These are phyloP conservation scores for Candida parachauliodes DNA, from an alignment of 805 yeast genomes.

Conservation along the genomic window DNA sequence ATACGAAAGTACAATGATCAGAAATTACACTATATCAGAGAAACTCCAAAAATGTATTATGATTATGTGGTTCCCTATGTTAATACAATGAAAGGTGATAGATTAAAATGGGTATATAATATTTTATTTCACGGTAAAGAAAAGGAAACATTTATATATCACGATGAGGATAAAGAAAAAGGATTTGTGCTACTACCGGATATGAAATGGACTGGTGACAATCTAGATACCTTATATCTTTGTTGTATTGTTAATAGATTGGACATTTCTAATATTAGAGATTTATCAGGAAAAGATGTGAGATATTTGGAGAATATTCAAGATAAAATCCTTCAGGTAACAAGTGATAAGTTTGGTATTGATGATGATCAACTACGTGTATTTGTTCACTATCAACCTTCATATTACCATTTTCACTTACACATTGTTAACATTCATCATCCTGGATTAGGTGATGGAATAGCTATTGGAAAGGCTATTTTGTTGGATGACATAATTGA, in stretches of 20 bases:
- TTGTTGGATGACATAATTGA: conserved; percentile 80
- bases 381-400: conserved; percentile 92
- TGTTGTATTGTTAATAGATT: conserved; percentile 69
- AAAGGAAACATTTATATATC: conserved; percentile 70
- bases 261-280: conserved; percentile 73
- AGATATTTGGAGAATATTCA: conserved; percentile 52
- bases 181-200: conserved; percentile 86
- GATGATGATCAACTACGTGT: conserved; percentile 59
- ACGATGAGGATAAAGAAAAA: conserved; percentile 48
- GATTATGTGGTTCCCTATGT: conserved; percentile 70
- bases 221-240: conserved; percentile 67
- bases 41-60: conserved; percentile 76
- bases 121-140: conserved; percentile 81
- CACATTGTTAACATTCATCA: conserved; percentile 78
- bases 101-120: conserved; percentile 87
- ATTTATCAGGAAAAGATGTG: conserved; percentile 56
- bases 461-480: conserved; percentile 76
- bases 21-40: conserved; percentile 57
- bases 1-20: conserved; percentile 70
- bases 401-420: conserved; percentile 92
- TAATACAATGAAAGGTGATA: conserved; percentile 66
- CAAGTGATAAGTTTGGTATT: conserved; percentile 40
- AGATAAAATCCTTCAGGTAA: conserved; percentile 42
- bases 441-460: conserved; percentile 64
- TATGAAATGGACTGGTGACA: conserved; percentile 91